Conservation (phyloP, 208 protist species). For the Strigomonas culicis region DNA sequence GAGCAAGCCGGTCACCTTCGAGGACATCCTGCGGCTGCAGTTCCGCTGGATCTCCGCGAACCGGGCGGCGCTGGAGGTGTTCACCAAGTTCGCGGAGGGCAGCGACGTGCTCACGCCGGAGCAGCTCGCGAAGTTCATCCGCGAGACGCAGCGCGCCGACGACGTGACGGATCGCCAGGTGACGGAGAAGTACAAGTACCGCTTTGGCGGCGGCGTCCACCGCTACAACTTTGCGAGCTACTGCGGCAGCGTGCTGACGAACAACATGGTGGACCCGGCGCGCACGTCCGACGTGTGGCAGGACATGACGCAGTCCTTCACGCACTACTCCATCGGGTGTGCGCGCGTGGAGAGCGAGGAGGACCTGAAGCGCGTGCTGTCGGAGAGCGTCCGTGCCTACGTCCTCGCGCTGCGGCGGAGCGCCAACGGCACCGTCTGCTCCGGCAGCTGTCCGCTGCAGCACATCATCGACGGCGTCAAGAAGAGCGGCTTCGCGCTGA, state of each 20-base stretch:
- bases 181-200: slow-evolving; percentile 83
- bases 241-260: slow-evolving; percentile 73
- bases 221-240: slow-evolving; percentile 87
- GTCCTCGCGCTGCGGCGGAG: slow-evolving; percentile 56
- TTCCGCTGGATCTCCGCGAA: slow-evolving; percentile 66
- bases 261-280: slow-evolving; percentile 75
- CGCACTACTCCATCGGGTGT: slow-evolving; percentile 68
- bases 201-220: slow-evolving; percentile 80
- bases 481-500: slow-evolving; percentile 61
- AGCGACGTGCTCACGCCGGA: slow-evolving; percentile 66
- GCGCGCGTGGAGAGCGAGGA: slow-evolving; percentile 59
- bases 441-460: slow-evolving; percentile 53
- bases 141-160: slow-evolving; percentile 63
- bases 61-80: slow-evolving; percentile 65
- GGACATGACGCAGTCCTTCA: slow-evolving; percentile 89
- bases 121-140: slow-evolving; percentile 75
- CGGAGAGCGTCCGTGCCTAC: slow-evolving; percentile 31
- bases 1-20: slow-evolving; percentile 39
- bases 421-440: slow-evolving; percentile 42
- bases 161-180: slow-evolving; percentile 73
- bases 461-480: slow-evolving; percentile 64
- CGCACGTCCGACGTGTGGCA: slow-evolving; percentile 80
- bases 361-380: slow-evolving; percentile 52
- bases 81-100: slow-evolving; percentile 60
- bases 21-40: slow-evolving; percentile 57